A percentile compares a stretch with the other conserved stretches of the same genome.
phyloP scores from a whole-genome alignment of 805 yeast species.

The Wickerhamomyces mucosus region DNA sequence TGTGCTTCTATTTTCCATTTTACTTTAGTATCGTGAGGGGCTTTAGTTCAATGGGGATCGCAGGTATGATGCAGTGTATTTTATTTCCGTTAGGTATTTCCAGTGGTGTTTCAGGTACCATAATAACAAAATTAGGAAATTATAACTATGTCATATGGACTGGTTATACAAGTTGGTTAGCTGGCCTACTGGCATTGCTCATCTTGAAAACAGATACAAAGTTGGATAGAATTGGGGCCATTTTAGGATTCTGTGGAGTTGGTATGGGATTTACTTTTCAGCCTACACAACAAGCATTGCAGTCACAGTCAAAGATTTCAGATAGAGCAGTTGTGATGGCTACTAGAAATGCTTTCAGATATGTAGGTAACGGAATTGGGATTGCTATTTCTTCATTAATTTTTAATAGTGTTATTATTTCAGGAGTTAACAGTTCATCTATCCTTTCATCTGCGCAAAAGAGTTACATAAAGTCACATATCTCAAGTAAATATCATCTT shows the following conservation, averaged over 20 bases:
- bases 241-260: slow-evolving; percentile 28
- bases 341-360: slow-evolving; percentile 44
- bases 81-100: slow-evolving; percentile 7
- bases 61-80: slow-evolving; percentile 11
- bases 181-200: slow-evolving; percentile 8
- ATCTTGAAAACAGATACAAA: slow-evolving; percentile 5
- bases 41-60: slow-evolving; percentile 7
- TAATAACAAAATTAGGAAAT: slow-evolving; percentile 7
- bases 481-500: slow-evolving; percentile 12
- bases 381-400: slow-evolving; percentile 30
- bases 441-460: slow-evolving; percentile 8
- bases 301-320: slow-evolving; percentile 41
- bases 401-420: slow-evolving; percentile 13
- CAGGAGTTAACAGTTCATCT: slow-evolving; percentile 4
- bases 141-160: slow-evolving; percentile 11
- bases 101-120: slow-evolving; percentile 10
- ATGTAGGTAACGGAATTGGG: slow-evolving; percentile 57
- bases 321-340: slow-evolving; percentile 54
- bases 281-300: slow-evolving; percentile 11
- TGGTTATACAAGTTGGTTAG: slow-evolving; percentile 13
- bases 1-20: slow-evolving; percentile 38
- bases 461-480: slow-evolving; percentile 7
- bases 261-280: slow-evolving; percentile 24
- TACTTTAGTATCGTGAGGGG: slow-evolving; percentile 21
- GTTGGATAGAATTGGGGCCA: slow-evolving; percentile 27